These are phyloP conservation scores for Knoxia roxburghii DNA, from an alignment of 257 asterid species.

Conservation along the genomic window DNA sequence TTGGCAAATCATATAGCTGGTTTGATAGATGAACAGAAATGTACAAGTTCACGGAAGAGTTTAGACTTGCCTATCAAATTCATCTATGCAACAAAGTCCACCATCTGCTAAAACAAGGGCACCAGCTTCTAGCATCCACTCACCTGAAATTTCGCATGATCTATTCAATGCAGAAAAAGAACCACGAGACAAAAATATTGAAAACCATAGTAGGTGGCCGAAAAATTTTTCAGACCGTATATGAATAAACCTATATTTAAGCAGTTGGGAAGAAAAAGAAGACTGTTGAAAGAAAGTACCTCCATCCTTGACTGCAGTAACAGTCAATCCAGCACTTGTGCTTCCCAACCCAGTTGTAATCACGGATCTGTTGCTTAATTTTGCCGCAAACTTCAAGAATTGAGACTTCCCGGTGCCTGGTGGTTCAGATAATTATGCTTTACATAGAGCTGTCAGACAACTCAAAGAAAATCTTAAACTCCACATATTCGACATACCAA, in stretches of 20 bases:
- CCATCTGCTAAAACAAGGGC: constrained; percentile 98
- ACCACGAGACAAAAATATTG: background rate
- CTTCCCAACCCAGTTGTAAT: constrained; percentile 97
- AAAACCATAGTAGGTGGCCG: background rate
- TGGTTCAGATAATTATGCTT: background rate
- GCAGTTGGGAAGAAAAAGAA: background rate
- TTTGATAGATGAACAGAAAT: background rate
- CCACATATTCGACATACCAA: background rate
- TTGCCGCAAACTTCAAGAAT: constrained; percentile 93
- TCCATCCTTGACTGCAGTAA: constrained; percentile 99
- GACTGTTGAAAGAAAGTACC: constrained; percentile 36
- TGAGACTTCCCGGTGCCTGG: constrained; percentile 98
- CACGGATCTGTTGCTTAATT: constrained; percentile 90
- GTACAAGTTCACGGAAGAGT: background rate
- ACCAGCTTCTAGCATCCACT: constrained; percentile 99
- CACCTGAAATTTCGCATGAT: constrained; percentile 50
- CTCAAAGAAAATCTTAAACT: background rate
- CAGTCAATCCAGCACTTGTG: constrained; percentile 98
- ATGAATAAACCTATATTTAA: background rate
- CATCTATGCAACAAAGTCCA: constrained; percentile 98
- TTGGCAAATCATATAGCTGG: background rate
- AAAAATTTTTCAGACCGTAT: background rate
- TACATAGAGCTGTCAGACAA: constrained; percentile 5
- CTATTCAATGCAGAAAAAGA: constrained; percentile 14
- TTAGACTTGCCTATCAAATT: constrained; percentile 68